Base-by-base conservation (phyloP, 2,329 filamentous ascomycete species). In the Coniochaeta hoffmannii region DNA sequence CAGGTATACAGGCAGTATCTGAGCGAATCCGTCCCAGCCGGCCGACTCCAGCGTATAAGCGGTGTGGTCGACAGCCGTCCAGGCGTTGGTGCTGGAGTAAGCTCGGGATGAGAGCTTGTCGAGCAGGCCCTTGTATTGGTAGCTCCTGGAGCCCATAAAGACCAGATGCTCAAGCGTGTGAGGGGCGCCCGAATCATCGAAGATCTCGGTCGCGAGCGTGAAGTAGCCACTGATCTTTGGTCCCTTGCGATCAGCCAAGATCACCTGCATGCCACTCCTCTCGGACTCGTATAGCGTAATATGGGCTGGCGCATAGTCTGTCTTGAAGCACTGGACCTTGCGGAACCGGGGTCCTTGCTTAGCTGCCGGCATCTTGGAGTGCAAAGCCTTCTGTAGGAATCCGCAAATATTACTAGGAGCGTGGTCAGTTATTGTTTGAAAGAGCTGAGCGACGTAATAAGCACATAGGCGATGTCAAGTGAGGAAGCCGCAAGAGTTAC, bases 181-280 rank as follows among this genome's bases (percentile, higher is more conserved):
- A 5, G 89, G 94, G 14, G 94, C 89, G 38, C 94, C 94, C 11
- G 93, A 97, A 70, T 99, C 91, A 73, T 99, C 94, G 64, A 96
- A 88, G 64, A 99, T 97, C 72, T 99, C 94, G 3, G 94, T 99
- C 32, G 94, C 94, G 54, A 99, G 80, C 32, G 92, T 88, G 71
- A 99, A 99, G 73, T 95, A 96, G 32, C 94, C 94, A 62, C 89
- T 88, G 58, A 97, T 82, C 71, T 97, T 97, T n/a, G 94, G 94
- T 0, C 94, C 93, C 68, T 94, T 85, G 63, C 91, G 87, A 68
- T 97, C 89, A 62, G 95, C 90, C 52, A 97, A 89, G 38, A 96
- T 85, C 32, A 96, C 88, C 63, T 92, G 87, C 90, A 99, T 94
- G 53, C 94, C 94, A 59, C 93, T 99, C 60, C 90, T 82, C 64